Evolutionary conservation across 192 early-diverging fungal genomes (phyloP).

Genomic region (Coemansia reversa): DNA sequence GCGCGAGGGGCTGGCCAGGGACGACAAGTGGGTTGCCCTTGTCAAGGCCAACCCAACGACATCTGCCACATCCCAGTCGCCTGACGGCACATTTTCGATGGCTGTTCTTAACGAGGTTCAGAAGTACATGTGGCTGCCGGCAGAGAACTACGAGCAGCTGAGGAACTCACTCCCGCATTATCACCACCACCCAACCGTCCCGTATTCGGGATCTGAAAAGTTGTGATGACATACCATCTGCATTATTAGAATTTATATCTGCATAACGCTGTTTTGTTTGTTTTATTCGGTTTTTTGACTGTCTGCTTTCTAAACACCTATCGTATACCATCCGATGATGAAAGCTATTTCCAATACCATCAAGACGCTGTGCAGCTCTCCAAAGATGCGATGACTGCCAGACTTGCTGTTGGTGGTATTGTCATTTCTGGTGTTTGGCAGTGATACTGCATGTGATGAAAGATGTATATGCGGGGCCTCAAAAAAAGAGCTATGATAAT

Average conservation of each 20-base stretch:
- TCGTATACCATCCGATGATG: no score
- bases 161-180: constrained; percentile 13
- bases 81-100: constrained; percentile 13
- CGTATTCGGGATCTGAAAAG: not conserved
- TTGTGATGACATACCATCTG: not conserved
- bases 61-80: not conserved
- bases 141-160: constrained; percentile 28
- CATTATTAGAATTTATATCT: not conserved
- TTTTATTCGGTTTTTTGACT: not conserved
- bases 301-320: not conserved
- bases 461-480: not conserved
- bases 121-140: constrained; percentile 23
- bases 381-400: not conserved
- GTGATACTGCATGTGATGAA: not conserved
- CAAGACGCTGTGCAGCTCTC: not conserved
- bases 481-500: not conserved
- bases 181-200: constrained; percentile 18
- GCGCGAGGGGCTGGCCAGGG: constrained; percentile 49
- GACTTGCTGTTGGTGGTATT: not conserved
- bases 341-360: not conserved
- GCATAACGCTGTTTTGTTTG: not conserved
- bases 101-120: constrained; percentile 11
- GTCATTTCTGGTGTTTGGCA: not conserved
- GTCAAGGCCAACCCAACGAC: constrained; percentile 13
- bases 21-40: constrained; percentile 43